Conservation (phyloP, 2,329 filamentous ascomycete species). For the Aspergillus phoenicis region DNA sequence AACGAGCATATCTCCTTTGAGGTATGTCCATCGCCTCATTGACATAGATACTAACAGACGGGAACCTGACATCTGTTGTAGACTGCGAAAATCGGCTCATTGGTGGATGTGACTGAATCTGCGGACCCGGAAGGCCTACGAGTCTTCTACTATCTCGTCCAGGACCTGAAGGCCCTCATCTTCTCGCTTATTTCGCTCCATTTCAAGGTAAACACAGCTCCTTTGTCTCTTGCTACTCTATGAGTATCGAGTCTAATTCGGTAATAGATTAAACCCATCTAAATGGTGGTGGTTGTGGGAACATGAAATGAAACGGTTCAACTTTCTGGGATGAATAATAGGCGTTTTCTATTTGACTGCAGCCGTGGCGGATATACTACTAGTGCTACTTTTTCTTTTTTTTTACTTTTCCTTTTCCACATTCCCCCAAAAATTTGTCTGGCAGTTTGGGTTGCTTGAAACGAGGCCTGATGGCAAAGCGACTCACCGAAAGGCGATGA, state of each 20-base stretch:
- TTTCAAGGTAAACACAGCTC: conserved; percentile 71
- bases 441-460: not conserved
- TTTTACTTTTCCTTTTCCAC: not conserved
- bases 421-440: not conserved
- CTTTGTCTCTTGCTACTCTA: not conserved
- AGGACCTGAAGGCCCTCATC: conserved; percentile 93
- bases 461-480: not conserved
- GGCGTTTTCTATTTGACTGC: conserved; percentile 15
- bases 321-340: conserved; percentile 1
- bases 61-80: conserved; percentile 40
- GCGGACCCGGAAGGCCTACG: conserved; percentile 92
- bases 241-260: conserved; percentile 8
- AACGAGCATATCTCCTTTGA: conserved; percentile 98
- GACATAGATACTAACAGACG: not conserved
- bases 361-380: not conserved
- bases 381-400: not conserved
- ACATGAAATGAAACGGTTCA: conserved; percentile 1
- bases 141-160: conserved; percentile 98
- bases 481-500: not conserved
- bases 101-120: conserved; percentile 95
- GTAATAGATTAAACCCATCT: conserved; percentile 56
- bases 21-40: conserved; percentile 52
- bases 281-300: conserved; percentile 21
- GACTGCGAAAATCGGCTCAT: conserved; percentile 97
- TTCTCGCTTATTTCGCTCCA: conserved; percentile 96